phyloP scores from a whole-genome alignment of 2,329 filamentous ascomycete genomes.

The Ophiocordyceps sinensis region DNA sequence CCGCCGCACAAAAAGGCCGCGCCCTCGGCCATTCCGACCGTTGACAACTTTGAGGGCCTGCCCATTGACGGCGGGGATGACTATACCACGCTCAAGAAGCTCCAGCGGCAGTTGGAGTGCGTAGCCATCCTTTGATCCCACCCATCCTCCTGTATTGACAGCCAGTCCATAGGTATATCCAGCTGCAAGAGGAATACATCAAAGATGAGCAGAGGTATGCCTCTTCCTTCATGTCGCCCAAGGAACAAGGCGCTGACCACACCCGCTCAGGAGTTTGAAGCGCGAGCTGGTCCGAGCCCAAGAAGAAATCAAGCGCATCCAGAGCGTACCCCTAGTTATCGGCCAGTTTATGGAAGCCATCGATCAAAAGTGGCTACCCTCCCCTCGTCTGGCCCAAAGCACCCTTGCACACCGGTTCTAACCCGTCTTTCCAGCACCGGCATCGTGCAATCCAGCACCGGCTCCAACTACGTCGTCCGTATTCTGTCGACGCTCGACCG shows the following conservation, averaged over 20 bases:
- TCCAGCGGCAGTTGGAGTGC: slow-evolving; percentile 90
- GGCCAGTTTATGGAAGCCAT: slow-evolving; percentile 99
- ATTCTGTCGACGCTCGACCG: slow-evolving; percentile 97
- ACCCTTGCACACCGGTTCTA: not conserved
- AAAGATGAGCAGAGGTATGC: slow-evolving; percentile 91
- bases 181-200: slow-evolving; percentile 99
- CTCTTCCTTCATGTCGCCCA: not conserved
- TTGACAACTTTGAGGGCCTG: slow-evolving; percentile 79
- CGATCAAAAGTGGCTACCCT: slow-evolving; percentile 70
- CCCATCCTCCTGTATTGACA: slow-evolving; percentile 11
- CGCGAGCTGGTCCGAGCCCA: slow-evolving; percentile 92
- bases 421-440: slow-evolving; percentile 53
- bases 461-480: slow-evolving; percentile 96
- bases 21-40: slow-evolving; percentile 70
- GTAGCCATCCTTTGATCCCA: not conserved
- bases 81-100: slow-evolving; percentile 89
- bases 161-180: slow-evolving; percentile 54
- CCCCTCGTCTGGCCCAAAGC: slow-evolving; percentile 1
- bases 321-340: slow-evolving; percentile 94
- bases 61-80: slow-evolving; percentile 74
- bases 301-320: slow-evolving; percentile 98
- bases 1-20: slow-evolving; percentile 70
- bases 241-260: slow-evolving; percentile 2
- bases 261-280: slow-evolving; percentile 63
- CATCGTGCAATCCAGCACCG: slow-evolving; percentile 95